Conservation (phyloP, 2,329 filamentous ascomycete genomes). For the Paecilomyces fulvus region DNA sequence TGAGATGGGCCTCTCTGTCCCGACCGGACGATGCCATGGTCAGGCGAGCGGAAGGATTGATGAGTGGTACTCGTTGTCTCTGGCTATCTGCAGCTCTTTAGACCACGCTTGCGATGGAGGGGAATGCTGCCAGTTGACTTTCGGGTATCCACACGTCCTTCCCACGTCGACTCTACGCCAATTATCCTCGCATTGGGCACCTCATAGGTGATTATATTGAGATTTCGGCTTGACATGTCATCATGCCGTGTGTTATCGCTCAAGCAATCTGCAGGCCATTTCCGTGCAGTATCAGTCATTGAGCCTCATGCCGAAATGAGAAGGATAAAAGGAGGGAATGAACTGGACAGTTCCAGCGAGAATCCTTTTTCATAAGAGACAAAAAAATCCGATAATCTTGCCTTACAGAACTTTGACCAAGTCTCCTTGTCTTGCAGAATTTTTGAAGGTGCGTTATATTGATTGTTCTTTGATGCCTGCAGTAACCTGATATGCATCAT, state of each 20-base stretch:
- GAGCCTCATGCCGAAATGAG: not conserved
- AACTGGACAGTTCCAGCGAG: not conserved
- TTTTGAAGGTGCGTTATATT: not conserved
- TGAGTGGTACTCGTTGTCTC: slow-evolving; percentile 8
- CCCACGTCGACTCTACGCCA: slow-evolving; percentile 7
- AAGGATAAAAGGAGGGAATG: not conserved
- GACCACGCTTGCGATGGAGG: not conserved
- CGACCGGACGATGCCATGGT: not conserved
- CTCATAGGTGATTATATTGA: not conserved
- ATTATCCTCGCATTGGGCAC: slow-evolving; percentile 1
- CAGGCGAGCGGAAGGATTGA: not conserved
- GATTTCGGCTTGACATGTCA: slow-evolving; percentile 3
- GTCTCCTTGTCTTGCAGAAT: not conserved
- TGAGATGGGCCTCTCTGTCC: not conserved
- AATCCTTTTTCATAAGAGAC: not conserved
- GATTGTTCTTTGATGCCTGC: not conserved
- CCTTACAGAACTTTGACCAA: not conserved
- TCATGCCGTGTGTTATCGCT: not conserved
- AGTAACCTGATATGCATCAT: not conserved
- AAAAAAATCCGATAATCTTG: not conserved
- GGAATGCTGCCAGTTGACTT: not conserved
- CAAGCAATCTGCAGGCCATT: not conserved
- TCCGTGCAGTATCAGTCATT: not conserved
- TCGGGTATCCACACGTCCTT: slow-evolving; percentile 6
- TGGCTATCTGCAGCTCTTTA: not conserved